These are phyloP conservation scores for Arctostaphylos glauca DNA, from an alignment of 148 eudicot species.

Conservation along the genomic window DNA sequence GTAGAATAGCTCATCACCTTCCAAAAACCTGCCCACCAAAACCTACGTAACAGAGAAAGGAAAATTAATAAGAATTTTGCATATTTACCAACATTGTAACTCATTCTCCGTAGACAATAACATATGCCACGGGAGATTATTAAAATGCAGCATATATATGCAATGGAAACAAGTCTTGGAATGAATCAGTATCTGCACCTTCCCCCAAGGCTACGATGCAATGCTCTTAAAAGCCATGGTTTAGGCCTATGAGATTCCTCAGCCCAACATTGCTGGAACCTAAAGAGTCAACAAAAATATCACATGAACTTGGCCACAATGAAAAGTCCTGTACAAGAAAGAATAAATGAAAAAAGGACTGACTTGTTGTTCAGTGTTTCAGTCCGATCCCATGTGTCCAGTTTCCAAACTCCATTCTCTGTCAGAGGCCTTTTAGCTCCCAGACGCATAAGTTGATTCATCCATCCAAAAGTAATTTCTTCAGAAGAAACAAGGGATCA, in stretches of 20 bases:
- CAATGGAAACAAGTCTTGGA: not conserved
- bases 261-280: conserved; percentile 80
- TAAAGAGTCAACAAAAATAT: conserved; percentile 27
- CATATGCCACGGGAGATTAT: not conserved
- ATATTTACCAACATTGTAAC: not conserved
- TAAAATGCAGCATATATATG: not conserved
- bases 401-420: conserved; percentile 94
- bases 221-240: conserved; percentile 89
- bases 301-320: not conserved
- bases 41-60: conserved; percentile 43
- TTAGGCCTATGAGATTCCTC: conserved; percentile 63
- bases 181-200: conserved; percentile 43
- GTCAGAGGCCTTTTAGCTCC: conserved; percentile 93
- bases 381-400: conserved; percentile 89
- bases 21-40: conserved; percentile 99
- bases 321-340: not conserved
- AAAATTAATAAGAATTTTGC: conserved; percentile 7
- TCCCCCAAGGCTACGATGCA: conserved; percentile 83
- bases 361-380: conserved; percentile 81
- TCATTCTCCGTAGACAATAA: conserved; percentile 7
- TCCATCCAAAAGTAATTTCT: conserved; percentile 81
- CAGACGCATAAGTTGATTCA: conserved; percentile 75
- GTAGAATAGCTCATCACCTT: conserved; percentile 52
- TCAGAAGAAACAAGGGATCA: conserved; percentile 22
- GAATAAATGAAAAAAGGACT: conserved; percentile 17